Conservation (phyloP, 495 filamentous ascomycete genomes). For the Aspergillus taichungensis region DNA sequence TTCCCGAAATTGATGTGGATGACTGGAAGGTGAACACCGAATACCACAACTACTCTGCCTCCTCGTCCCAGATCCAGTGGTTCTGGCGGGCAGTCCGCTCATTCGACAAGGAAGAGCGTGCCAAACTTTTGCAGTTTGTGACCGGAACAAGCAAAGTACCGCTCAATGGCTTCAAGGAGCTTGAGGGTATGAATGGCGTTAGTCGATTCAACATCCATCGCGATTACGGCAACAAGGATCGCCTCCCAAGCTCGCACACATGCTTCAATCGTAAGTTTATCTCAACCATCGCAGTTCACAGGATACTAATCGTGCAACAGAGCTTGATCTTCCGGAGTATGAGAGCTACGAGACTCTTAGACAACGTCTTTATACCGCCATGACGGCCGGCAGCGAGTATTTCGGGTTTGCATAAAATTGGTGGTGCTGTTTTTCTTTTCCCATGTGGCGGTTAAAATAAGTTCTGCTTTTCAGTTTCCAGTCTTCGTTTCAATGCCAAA, state of each 20-base stretch:
- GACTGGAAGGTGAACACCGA: constrained; percentile 99
- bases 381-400: constrained; percentile 93
- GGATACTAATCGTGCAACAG: constrained; percentile 43
- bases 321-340: constrained; percentile 98
- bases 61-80: constrained; percentile 97
- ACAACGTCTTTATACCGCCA: constrained; percentile 81
- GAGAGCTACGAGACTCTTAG: constrained; percentile 90
- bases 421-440: constrained; percentile 6
- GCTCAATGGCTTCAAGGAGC: constrained; percentile 96
- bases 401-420: constrained; percentile 81
- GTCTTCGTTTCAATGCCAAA: constrained; percentile 19
- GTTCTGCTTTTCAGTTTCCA: constrained; percentile 5
- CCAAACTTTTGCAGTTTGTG: constrained; percentile 95
- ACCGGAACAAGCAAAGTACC: constrained; percentile 98
- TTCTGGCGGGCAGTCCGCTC: constrained; percentile 98
- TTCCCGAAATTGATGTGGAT: constrained; percentile 95
- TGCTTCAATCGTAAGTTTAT: constrained; percentile 94
- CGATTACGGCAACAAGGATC: constrained; percentile 96
- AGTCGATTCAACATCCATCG: constrained; percentile 98
- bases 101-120: constrained; percentile 97
- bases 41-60: constrained; percentile 94
- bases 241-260: constrained; percentile 91
- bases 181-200: constrained; percentile 99
- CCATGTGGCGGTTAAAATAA: neutral
- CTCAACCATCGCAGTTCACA: neutral